Conservation (phyloP, 306 rosid species). For the Lagenaria siceraria region DNA sequence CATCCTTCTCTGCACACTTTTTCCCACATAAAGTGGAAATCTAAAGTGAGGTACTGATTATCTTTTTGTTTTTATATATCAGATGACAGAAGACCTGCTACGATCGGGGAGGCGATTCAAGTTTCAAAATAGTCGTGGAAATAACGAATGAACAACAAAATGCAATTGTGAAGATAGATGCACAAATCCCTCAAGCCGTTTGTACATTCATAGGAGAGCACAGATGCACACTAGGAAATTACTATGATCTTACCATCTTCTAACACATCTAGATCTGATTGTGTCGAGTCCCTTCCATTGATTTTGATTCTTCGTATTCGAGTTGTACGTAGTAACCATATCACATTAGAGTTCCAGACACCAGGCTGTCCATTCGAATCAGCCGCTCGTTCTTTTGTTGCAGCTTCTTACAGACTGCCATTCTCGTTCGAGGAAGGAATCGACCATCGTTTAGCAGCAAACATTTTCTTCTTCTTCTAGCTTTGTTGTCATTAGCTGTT, state of each 20-base stretch:
- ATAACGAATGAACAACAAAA: constrained; percentile 5
- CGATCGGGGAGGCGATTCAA: constrained; percentile 16
- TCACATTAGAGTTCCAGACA: not conserved
- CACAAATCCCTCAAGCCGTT: constrained; percentile 23
- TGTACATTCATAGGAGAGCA: constrained; percentile 50
- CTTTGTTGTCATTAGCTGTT: not conserved
- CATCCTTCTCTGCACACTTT: not conserved
- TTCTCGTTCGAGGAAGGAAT: not conserved
- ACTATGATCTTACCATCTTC: constrained; percentile 29
- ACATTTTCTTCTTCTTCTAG: not conserved
- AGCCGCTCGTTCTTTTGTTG: not conserved
- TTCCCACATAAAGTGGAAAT: not conserved
- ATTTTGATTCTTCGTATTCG: not conserved
- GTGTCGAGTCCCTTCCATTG: not conserved
- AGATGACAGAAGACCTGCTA: constrained; percentile 30
- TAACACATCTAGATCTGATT: constrained; percentile 18
- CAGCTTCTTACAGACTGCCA: not conserved
- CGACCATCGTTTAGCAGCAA: not conserved
- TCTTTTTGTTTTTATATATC: constrained; percentile 8
- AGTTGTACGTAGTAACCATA: constrained; percentile 20
- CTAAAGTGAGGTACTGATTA: constrained; percentile 13
- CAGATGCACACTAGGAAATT: constrained; percentile 30
- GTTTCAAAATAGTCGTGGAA: constrained; percentile 24
- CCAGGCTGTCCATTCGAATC: not conserved
- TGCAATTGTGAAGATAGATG: constrained; percentile 20